Conservation (phyloP, 2,329 filamentous ascomycete species). For the Phyllosticta capitalensis region DNA sequence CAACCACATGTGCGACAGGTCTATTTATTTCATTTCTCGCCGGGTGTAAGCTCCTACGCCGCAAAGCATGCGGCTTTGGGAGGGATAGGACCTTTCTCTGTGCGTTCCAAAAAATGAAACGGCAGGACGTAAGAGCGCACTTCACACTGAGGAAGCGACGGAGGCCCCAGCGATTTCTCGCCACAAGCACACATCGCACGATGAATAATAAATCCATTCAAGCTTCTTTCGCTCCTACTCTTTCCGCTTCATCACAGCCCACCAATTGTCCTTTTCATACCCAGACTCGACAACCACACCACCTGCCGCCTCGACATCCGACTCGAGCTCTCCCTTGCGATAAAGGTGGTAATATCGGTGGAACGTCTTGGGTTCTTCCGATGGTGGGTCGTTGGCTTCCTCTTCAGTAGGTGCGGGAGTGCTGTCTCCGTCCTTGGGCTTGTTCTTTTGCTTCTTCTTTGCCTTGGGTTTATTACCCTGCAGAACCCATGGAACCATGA, state of each 20-base stretch:
- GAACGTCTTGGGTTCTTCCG: conserved; percentile 46
- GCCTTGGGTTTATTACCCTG: conserved; percentile 18
- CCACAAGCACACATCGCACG: too few species aligned
- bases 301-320: conserved; percentile 64
- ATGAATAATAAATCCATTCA: too few species aligned
- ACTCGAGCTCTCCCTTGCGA: conserved; percentile 73
- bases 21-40: too few species aligned
- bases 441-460: conserved; percentile 14
- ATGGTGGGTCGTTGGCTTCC: conserved; percentile 12
- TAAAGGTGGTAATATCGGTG: conserved; percentile 95
- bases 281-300: conserved; percentile 68
- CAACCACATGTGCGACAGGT: too few species aligned
- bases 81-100: too few species aligned
- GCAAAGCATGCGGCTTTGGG: too few species aligned
- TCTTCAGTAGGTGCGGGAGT: conserved; percentile 10
- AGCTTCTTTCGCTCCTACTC: neutral
- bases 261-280: conserved; percentile 98
- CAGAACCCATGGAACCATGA: conserved; percentile 93
- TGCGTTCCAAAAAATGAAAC: too few species aligned
- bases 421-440: conserved; percentile 20
- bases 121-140: too few species aligned
- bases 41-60: too few species aligned
- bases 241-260: conserved; percentile 54
- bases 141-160: too few species aligned
- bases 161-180: too few species aligned